Conservation (phyloP, 371 early-diverging fungal species). For the Smittium culicis region DNA sequence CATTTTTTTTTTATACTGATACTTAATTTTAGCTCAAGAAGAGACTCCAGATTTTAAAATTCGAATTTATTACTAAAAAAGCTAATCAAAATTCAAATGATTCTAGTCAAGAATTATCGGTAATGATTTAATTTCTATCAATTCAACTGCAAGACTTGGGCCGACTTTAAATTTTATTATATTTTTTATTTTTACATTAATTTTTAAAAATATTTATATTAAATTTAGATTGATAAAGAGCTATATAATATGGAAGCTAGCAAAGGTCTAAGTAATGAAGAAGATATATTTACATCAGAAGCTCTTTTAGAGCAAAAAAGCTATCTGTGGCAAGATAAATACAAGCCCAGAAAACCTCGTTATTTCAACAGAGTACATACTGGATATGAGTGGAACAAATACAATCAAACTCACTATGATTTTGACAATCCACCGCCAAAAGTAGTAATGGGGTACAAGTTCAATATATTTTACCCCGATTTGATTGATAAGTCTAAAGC, state of each 20-base stretch:
- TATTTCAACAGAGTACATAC: constrained; percentile 91
- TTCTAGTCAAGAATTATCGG: too few species aligned
- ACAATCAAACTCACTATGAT: constrained; percentile 94
- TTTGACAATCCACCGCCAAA: constrained; percentile 93
- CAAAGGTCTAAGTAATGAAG: constrained; percentile 61
- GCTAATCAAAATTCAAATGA: not conserved
- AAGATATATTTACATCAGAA: constrained; percentile 67
- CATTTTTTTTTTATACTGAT: too few species aligned
- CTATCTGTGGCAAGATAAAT: constrained; percentile 80
- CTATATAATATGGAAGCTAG: constrained; percentile 57
- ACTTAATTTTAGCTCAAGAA: too few species aligned
- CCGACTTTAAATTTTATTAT: too few species aligned
- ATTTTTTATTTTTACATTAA: not conserved
- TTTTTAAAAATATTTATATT: not conserved
- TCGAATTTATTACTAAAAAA: not conserved
- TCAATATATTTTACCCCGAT: constrained; percentile 93
- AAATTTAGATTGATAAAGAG: not conserved
- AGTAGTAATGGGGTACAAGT: constrained; percentile 92
- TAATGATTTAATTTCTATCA: too few species aligned
- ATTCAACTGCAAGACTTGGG: too few species aligned
- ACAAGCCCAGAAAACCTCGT: constrained; percentile 83
- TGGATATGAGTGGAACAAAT: constrained; percentile 97
- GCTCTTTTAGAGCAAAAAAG: constrained; percentile 47
- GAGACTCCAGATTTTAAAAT: not conserved
- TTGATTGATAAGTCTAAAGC: constrained; percentile 75